Percentiles rank a stretch among this genome's conserved stretches.
Conservation (phyloP, 2,329 filamentous ascomycete species). For the Colletotrichum tamarilloi region DNA sequence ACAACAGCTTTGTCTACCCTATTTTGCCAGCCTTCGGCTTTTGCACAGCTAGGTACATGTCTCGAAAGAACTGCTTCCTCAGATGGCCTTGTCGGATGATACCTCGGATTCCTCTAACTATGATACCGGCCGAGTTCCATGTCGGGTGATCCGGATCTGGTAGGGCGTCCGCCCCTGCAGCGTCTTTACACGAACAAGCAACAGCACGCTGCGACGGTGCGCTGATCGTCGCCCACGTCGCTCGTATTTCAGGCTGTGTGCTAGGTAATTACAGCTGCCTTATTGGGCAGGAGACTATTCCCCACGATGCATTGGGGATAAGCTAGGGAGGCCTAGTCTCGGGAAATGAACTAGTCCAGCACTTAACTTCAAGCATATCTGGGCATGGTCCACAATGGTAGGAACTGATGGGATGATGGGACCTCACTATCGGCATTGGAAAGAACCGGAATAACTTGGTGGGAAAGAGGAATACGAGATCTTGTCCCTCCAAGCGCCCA, state of each 20-base stretch:
- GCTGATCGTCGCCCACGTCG: conserved; percentile 12
- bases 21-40: neutral
- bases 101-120: neutral
- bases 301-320: conserved; percentile 7
- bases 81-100: neutral
- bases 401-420: neutral
- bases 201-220: conserved; percentile 1
- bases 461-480: conserved; percentile 19
- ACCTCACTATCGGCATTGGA: neutral
- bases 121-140: neutral
- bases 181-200: neutral
- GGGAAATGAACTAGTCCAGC: conserved; percentile 18
- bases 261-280: conserved; percentile 26
- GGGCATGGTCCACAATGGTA: conserved; percentile 12
- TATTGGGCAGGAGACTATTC: conserved; percentile 19
- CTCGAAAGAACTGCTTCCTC: neutral
- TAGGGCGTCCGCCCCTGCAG: neutral
- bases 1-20: neutral
- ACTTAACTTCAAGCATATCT: conserved; percentile 23
- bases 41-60: neutral
- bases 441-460: conserved; percentile 4
- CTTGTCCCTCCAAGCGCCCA: neutral
- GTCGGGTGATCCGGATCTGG: neutral
- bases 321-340: conserved; percentile 26
- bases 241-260: conserved; percentile 15